Conservation (phyloP, 306 rosid species). For the Cercis canadensis region DNA sequence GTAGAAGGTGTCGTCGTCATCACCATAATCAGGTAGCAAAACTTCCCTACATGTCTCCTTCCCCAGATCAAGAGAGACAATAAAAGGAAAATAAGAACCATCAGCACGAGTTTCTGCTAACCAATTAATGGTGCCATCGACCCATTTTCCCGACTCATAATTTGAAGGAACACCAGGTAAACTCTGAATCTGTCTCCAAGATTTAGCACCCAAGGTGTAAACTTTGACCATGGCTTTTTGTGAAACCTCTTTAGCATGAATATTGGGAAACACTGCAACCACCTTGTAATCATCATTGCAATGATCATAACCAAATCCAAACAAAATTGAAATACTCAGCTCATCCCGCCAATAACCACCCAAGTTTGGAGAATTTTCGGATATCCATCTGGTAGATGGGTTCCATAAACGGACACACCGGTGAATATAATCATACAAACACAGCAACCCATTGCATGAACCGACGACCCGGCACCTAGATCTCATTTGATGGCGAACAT, state of each 20-base stretch:
- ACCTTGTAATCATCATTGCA: conserved; percentile 28
- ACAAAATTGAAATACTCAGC: rapidly evolving
- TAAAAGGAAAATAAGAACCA: background rate
- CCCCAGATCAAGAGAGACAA: conserved; percentile 17
- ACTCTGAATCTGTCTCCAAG: background rate
- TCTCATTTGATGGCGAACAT: no score
- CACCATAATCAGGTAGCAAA: background rate
- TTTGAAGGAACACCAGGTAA: background rate
- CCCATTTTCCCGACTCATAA: background rate
- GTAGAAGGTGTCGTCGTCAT: background rate
- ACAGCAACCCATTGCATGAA: no score
- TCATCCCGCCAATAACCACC: rapidly evolving
- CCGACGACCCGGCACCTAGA: no score
- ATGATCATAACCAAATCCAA: conserved; percentile 39
- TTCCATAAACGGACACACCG: no score
- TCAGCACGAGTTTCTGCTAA: background rate
- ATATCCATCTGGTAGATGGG: conserved; percentile 3
- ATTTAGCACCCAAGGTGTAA: background rate
- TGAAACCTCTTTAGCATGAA: background rate
- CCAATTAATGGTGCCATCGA: conserved; percentile 1
- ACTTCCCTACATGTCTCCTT: conserved; percentile 23
- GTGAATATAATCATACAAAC: no score
- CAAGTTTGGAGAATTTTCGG: background rate
- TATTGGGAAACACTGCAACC: background rate
- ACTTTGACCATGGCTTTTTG: background rate